Percentiles rank a stretch among this genome's conserved stretches.
These are phyloP conservation scores for Rhizopogon rudus DNA, from an alignment of 768 basidiomycete genomes.

Conservation along the genomic window DNA sequence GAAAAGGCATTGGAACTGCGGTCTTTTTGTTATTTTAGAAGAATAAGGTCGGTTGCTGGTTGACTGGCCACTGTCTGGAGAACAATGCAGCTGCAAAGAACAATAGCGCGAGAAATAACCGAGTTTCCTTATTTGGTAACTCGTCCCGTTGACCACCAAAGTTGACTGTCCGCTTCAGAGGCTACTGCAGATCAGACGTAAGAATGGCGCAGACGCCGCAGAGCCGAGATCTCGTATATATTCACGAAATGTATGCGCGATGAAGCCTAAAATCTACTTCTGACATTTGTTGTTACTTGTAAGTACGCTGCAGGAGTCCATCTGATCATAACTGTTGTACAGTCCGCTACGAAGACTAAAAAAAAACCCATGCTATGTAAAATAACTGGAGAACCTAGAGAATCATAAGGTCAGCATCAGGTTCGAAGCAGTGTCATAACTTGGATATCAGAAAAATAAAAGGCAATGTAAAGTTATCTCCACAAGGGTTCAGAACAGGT, in stretches of 20 bases:
- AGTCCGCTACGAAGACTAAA: background rate
- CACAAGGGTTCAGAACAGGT: slow-evolving; percentile 6
- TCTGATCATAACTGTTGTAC: background rate
- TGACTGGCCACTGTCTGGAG: slow-evolving; percentile 3
- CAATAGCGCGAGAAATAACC: slow-evolving; percentile 18
- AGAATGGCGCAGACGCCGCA: too few relatives aligned
- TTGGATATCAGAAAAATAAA: background rate
- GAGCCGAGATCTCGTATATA: too few relatives aligned
- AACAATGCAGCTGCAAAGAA: slow-evolving; percentile 18
- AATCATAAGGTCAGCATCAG: background rate
- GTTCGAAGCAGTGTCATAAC: background rate
- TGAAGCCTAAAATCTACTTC: too few relatives aligned
- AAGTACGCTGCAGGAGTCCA: background rate
- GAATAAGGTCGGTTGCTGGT: slow-evolving; percentile 23
- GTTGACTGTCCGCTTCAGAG: too few relatives aligned
- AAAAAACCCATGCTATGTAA: background rate
- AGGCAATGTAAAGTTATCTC: slow-evolving; percentile 2
- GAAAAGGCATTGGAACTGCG: slow-evolving; percentile 8
- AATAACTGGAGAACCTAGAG: background rate
- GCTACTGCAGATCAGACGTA: too few relatives aligned
- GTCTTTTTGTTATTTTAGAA: slow-evolving; percentile 23
- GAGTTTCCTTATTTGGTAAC: slow-evolving; percentile 1
- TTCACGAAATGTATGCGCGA: too few relatives aligned
- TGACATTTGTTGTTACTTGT: too few relatives aligned
- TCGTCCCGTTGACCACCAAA: too few relatives aligned